A percentile compares a stretch with the other conserved stretches of the same genome.
These are phyloP conservation scores for Cucurbita argyrosperma DNA, from an alignment of 306 rosid genomes.

Conservation along the genomic window DNA sequence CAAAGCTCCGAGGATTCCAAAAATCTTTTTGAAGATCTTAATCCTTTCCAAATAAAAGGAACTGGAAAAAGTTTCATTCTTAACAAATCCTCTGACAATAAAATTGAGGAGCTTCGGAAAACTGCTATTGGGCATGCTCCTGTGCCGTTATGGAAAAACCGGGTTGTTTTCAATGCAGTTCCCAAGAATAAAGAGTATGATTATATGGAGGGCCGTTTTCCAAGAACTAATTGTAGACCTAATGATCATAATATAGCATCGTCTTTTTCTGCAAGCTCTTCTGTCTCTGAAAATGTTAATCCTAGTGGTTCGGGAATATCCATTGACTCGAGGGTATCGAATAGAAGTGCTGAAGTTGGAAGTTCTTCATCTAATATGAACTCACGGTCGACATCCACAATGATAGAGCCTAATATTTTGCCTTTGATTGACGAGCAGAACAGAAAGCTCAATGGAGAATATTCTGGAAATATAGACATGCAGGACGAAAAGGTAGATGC, in stretches of 20 bases:
- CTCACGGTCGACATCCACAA: slow-evolving; percentile 18
- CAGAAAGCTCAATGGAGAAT: slow-evolving; percentile 19
- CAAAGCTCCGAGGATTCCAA: slow-evolving; percentile 56
- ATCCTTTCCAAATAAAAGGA: slow-evolving; percentile 84
- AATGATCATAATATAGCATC: slow-evolving; percentile 50
- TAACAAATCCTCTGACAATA: slow-evolving; percentile 49
- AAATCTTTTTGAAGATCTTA: slow-evolving; percentile 78
- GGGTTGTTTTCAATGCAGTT: slow-evolving; percentile 55
- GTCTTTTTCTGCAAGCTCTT: slow-evolving; percentile 45
- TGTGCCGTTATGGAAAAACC: slow-evolving; percentile 66
- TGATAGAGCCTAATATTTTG: slow-evolving; percentile 17
- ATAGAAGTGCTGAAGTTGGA: slow-evolving; percentile 22
- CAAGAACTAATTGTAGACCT: slow-evolving; percentile 38
- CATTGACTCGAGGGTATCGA: slow-evolving; percentile 18
- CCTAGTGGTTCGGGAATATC: slow-evolving; percentile 28
- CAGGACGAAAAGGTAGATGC: slow-evolving; percentile 18
- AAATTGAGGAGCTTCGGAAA: slow-evolving; percentile 43
- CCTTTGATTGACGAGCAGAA: slow-evolving; percentile 22
- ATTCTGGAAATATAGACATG: slow-evolving; percentile 10
- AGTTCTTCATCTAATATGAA: slow-evolving; percentile 13
- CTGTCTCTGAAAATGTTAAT: slow-evolving; percentile 33
- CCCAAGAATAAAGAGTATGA: slow-evolving; percentile 46
- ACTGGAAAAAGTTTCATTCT: slow-evolving; percentile 51
- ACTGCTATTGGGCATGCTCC: slow-evolving; percentile 48
- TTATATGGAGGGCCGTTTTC: slow-evolving; percentile 19